Conservation (phyloP, 1,284 basidiomycete species). For the Fomitopsis palustris region DNA sequence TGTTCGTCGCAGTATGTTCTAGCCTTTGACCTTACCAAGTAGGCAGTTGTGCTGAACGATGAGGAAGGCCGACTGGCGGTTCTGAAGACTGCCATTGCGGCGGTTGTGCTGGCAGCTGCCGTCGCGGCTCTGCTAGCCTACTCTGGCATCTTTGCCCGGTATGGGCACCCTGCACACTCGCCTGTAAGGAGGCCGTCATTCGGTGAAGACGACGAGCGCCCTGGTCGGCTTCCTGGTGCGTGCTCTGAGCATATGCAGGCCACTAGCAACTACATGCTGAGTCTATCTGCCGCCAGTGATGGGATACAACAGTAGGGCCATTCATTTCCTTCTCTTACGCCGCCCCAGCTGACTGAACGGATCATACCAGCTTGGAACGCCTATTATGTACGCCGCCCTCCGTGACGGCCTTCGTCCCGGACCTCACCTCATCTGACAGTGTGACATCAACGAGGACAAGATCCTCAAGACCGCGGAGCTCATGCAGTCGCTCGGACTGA, state of each 20-base stretch:
- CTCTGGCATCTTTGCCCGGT: background rate
- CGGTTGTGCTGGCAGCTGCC: background rate
- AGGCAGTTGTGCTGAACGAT: background rate
- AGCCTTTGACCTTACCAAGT: background rate
- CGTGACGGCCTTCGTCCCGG: background rate
- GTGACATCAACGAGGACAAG: slow-evolving; percentile 35
- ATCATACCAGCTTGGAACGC: slow-evolving; percentile 9
- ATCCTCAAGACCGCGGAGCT: slow-evolving; percentile 31
- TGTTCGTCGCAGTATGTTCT: background rate
- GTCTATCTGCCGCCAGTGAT: background rate
- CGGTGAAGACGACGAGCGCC: background rate
- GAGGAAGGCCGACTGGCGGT: background rate
- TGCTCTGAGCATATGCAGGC: background rate
- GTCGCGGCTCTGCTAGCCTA: background rate
- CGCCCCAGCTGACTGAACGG: background rate
- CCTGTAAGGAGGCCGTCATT: background rate
- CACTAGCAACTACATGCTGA: background rate
- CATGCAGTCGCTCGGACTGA: slow-evolving; percentile 34
- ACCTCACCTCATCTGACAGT: slow-evolving; percentile 18
- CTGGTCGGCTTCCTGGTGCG: background rate
- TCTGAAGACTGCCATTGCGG: background rate
- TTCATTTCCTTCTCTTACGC: background rate
- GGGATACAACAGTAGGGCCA: slow-evolving; percentile 10
- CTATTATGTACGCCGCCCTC: slow-evolving; percentile 3
- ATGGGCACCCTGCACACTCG: background rate